phyloP scores from a whole-genome alignment of 352 stramenopile species.

The Phytophthora idaei region DNA sequence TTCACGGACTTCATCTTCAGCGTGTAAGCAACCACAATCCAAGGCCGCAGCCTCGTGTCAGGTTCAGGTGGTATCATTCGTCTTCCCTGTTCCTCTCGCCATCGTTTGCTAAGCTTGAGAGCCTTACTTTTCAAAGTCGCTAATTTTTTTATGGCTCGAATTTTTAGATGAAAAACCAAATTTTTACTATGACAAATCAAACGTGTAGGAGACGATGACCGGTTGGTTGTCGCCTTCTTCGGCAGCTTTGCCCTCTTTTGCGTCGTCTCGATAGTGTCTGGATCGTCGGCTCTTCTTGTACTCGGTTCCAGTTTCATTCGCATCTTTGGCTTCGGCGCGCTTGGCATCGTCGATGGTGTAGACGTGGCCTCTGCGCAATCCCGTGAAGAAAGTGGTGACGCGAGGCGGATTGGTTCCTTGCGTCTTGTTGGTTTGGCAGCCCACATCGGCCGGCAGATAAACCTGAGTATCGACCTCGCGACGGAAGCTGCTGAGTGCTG shows the following conservation, averaged over 20 bases:
- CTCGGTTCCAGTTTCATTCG: slow-evolving; percentile 29
- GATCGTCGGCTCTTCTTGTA: slow-evolving; percentile 30
- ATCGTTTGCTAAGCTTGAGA: neutral
- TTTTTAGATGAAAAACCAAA: slow-evolving; percentile 40
- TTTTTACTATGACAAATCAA: slow-evolving; percentile 62
- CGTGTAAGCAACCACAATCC: slow-evolving; percentile 44
- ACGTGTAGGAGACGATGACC: slow-evolving; percentile 73
- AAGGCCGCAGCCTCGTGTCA: slow-evolving; percentile 10
- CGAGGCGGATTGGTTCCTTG: slow-evolving; percentile 84
- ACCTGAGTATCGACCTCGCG: slow-evolving; percentile 90
- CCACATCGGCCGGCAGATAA: slow-evolving; percentile 63
- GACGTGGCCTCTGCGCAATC: slow-evolving; percentile 48
- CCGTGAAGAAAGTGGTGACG: slow-evolving; percentile 82
- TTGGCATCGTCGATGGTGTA: slow-evolving; percentile 45
- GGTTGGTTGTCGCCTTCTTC: slow-evolving; percentile 43
- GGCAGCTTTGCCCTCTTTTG: slow-evolving; percentile 34
- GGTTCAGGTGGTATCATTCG: slow-evolving; percentile 20
- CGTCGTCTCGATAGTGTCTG: slow-evolving; percentile 36
- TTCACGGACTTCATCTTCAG: slow-evolving; percentile 86
- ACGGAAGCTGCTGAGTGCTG: slow-evolving; percentile 88
- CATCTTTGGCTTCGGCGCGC: slow-evolving; percentile 27
- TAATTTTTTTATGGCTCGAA: slow-evolving; percentile 41
- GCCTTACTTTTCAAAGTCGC: slow-evolving; percentile 25
- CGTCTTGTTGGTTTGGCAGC: slow-evolving; percentile 85
- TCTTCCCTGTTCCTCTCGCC: slow-evolving; percentile 16